Evolutionary conservation across 1,284 basidiomycete genomes (phyloP).

Genomic region (Wolfiporia cocos): DNA sequence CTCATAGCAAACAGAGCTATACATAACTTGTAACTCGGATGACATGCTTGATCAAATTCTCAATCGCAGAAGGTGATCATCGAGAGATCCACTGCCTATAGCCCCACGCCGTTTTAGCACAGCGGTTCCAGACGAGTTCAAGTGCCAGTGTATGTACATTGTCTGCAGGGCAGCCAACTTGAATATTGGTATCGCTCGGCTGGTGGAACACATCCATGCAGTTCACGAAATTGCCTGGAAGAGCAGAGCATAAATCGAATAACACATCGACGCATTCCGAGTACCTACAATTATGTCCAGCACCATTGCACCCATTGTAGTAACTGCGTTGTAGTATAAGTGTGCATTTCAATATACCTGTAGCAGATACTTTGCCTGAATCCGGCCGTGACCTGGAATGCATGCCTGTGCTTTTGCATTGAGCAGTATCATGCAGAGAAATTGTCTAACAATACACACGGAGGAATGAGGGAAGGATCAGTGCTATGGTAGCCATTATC

Average conservation of each 20-base stretch:
- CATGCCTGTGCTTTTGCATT: slow-evolving; percentile 10
- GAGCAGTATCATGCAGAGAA: too few relatives aligned
- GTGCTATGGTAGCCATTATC: slow-evolving; percentile 18
- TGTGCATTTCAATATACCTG: not conserved
- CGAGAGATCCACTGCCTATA: not conserved
- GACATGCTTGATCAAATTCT: too few relatives aligned
- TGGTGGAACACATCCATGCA: not conserved
- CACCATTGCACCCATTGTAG: slow-evolving; percentile 16
- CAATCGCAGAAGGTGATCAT: slow-evolving; percentile 5
- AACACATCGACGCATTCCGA: not conserved
- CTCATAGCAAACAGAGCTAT: too few relatives aligned
- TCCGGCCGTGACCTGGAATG: slow-evolving; percentile 33
- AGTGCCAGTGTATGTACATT: not conserved
- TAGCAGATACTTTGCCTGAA: not conserved
- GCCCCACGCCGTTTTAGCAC: not conserved
- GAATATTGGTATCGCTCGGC: not conserved
- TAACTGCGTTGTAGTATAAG: slow-evolving; percentile 5
- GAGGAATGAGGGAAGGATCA: slow-evolving; percentile 19
- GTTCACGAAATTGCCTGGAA: not conserved
- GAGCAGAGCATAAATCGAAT: not conserved
- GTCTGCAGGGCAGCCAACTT: not conserved
- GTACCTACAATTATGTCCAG: slow-evolving; percentile 13
- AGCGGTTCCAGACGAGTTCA: not conserved
- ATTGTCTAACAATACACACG: slow-evolving; percentile 16
- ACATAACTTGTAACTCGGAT: too few relatives aligned